These are phyloP conservation scores for Kluyveromyces wickerhamii DNA, from an alignment of 805 yeast genomes.

Conservation along the genomic window DNA sequence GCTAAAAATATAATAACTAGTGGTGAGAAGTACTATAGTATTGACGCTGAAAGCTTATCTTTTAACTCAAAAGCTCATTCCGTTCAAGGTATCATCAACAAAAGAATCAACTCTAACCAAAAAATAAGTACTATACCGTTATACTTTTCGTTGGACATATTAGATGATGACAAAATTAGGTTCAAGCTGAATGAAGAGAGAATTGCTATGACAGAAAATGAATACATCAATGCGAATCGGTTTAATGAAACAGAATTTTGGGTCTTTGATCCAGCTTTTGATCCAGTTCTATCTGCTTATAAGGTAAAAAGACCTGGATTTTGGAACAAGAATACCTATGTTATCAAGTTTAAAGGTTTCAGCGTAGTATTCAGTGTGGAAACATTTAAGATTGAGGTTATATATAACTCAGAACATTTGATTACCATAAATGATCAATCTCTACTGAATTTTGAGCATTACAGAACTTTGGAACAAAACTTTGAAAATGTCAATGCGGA, in stretches of 20 bases:
- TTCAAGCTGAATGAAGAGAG: conserved; percentile 59
- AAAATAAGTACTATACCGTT: conserved; percentile 37
- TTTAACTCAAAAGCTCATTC: conserved; percentile 25
- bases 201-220: conserved; percentile 15
- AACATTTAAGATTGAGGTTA: conserved; percentile 46
- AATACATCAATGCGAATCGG: conserved; percentile 36
- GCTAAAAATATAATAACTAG: conserved; percentile 35
- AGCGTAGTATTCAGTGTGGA: conserved; percentile 35
- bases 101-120: conserved; percentile 29
- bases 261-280: conserved; percentile 36
- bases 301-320: neutral
- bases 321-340: conserved; percentile 2
- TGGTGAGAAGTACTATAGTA: conserved; percentile 34
- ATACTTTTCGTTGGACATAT: conserved; percentile 50
- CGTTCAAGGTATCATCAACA: conserved; percentile 41
- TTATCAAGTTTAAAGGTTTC: conserved; percentile 25
- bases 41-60: conserved; percentile 32
- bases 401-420: conserved; percentile 37
- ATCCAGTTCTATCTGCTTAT: neutral
- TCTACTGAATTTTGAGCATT: conserved; percentile 78
- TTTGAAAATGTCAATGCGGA: conserved; percentile 39
- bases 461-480: conserved; percentile 42
- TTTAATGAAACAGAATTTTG: conserved; percentile 53
- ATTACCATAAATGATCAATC: conserved; percentile 59
- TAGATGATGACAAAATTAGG: conserved; percentile 52